Conservation (phyloP, 805 yeast genomes). For the Cyberlindnera maclurae region DNA sequence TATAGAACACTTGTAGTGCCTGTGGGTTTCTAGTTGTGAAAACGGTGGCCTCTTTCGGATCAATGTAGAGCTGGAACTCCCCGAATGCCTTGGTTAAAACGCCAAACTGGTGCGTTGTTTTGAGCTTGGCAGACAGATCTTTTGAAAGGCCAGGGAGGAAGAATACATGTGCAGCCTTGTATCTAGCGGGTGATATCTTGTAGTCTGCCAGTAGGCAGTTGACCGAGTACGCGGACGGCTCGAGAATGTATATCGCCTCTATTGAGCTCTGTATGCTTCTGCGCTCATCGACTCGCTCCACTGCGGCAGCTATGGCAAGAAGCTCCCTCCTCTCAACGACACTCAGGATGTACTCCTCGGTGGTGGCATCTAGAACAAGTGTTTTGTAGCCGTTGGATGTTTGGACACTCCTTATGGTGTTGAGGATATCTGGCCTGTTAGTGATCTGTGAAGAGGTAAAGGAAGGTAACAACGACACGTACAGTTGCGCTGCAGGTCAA, state of each 20-base stretch:
- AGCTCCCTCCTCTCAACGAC: conserved; percentile 44
- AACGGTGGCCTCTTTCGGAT: conserved; percentile 64
- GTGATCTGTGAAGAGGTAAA: conserved; percentile 1
- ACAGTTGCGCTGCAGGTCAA: conserved; percentile 31
- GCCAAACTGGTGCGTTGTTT: conserved; percentile 24
- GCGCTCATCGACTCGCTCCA: conserved; percentile 54
- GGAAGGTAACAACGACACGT: conserved; percentile 5
- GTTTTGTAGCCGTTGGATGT: conserved; percentile 40
- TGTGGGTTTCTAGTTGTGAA: conserved; percentile 60
- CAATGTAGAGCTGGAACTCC: conserved; percentile 41
- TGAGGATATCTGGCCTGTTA: conserved; percentile 25
- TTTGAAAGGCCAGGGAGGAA: conserved; percentile 54
- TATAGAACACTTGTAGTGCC: conserved; percentile 70
- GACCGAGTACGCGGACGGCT: conserved; percentile 59
- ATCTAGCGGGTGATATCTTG: conserved; percentile 56
- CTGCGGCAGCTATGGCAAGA: conserved; percentile 50
- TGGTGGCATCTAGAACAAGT: conserved; percentile 50
- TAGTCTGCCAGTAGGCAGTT: conserved; percentile 78
- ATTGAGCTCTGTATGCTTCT: conserved; percentile 57
- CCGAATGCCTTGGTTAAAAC: conserved; percentile 27
- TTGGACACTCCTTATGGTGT: conserved; percentile 32
- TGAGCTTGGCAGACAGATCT: conserved; percentile 24
- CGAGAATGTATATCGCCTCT: conserved; percentile 75
- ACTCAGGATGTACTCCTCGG: conserved; percentile 40
- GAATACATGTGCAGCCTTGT: conserved; percentile 65